Conservation (phyloP, 371 early-diverging fungal genomes). For the Sporodiniella umbellata region DNA sequence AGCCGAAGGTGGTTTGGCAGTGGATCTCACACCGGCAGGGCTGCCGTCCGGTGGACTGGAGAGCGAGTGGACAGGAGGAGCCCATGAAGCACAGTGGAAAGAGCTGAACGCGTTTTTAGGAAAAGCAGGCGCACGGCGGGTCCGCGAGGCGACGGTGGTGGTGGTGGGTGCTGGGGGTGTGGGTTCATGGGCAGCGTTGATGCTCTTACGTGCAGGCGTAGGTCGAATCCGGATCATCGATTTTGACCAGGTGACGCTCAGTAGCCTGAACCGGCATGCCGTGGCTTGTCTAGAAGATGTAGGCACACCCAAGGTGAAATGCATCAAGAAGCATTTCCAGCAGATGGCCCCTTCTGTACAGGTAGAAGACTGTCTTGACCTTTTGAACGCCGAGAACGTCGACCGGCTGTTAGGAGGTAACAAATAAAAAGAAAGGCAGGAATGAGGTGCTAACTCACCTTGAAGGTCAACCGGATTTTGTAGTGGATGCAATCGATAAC, state of each 20-base stretch:
- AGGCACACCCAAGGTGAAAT: slow-evolving; percentile 83
- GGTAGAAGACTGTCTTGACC: slow-evolving; percentile 73
- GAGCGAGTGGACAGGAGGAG: too few species aligned
- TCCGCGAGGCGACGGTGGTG: slow-evolving; percentile 75
- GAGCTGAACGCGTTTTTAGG: slow-evolving; percentile 88
- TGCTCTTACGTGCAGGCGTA: slow-evolving; percentile 90
- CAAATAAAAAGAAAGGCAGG: background rate
- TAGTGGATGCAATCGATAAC: slow-evolving; percentile 94
- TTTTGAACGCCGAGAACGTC: slow-evolving; percentile 74
- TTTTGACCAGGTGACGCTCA: slow-evolving; percentile 93
- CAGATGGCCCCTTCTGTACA: slow-evolving; percentile 76
- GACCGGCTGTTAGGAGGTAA: slow-evolving; percentile 66
- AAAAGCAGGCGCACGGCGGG: slow-evolving; percentile 64
- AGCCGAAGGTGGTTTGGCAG: slow-evolving; percentile 10
- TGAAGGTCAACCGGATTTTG: slow-evolving; percentile 65
- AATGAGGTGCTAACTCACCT: background rate
- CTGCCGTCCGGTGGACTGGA: too few species aligned
- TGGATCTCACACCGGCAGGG: slow-evolving; percentile 23
- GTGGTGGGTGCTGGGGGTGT: slow-evolving; percentile 97
- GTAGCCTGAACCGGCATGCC: slow-evolving; percentile 89
- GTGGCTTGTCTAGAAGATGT: slow-evolving; percentile 87
- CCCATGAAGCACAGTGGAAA: slow-evolving; percentile 85
- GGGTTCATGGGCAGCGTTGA: slow-evolving; percentile 88
- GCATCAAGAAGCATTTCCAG: slow-evolving; percentile 68
- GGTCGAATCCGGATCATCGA: slow-evolving; percentile 87